Base-by-base conservation (phyloP, 2,329 filamentous ascomycete genomes). In the Rutstroemia sp. region DNA sequence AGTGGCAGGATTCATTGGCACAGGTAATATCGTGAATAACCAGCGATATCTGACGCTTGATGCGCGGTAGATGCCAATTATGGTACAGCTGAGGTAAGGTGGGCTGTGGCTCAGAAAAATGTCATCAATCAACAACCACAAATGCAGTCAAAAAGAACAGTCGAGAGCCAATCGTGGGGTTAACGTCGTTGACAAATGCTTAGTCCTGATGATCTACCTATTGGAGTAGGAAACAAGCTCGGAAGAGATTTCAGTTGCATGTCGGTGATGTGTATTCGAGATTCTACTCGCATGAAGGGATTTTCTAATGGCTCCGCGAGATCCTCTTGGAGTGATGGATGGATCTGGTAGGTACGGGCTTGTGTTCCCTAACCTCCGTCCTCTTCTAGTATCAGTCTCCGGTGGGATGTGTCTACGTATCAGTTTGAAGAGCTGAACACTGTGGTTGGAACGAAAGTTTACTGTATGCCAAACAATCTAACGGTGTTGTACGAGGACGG, bases 391-490 rank as follows among this genome's bases (percentile, higher is more conserved):
- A 34, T 14, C 30, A 5, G 30, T 34, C 30, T 34, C 30, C 30
- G 30, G 30, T 34, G 30, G 30, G 2, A 46, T 25, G 8, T 30
- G 12, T 25, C 25, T 36, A 27, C 21, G n/a, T 19, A 36, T 47
- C 16, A n/a, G 16, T n/a, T 38, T 39, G 51, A 7, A 48, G 44
- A 48, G 51, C 51, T 48, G 51, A 54, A 48, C 36, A 36, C n/a
- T 34, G 16, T 40, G 16, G 27, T 21, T 21, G 48, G 17, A 19
- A 44, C 21, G n/a, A 5, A 5, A 21, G 10, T 44, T 17, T 21
- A 36, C 44, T 47, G 23, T 47, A 27, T 14, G 25, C 44, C 44
- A 47, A 47, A 27, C 23, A 47, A n/a, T 34, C 10, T 27, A 40
- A 17, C 14, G 9, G 16, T 30, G 47, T 48, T 17, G 19, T 36